These are phyloP conservation scores for Rutstroemia sydowiana DNA, from an alignment of 2,329 filamentous ascomycete genomes.

Conservation along the genomic window DNA sequence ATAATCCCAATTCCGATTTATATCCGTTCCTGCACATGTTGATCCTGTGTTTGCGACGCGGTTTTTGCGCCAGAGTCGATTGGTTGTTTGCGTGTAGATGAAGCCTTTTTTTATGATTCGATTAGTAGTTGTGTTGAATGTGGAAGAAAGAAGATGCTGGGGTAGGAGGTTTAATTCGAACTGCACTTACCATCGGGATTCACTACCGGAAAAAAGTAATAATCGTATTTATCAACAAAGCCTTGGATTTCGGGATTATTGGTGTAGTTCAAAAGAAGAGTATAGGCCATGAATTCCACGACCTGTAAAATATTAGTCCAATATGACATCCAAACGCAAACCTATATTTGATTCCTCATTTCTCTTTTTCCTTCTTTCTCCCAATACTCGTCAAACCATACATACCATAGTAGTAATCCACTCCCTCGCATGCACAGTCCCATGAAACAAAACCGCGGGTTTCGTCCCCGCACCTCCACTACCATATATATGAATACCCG, in stretches of 20 bases:
- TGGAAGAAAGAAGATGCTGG: no score
- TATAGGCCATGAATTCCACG: conserved; percentile 45
- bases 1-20: conserved; percentile 52
- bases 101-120: conserved; percentile 44
- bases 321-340: no score
- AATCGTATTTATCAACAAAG: conserved; percentile 56
- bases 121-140: no score
- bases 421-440: conserved; percentile 52
- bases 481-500: conserved; percentile 48
- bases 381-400: not conserved
- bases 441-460: conserved; percentile 48
- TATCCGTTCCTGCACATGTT: conserved; percentile 43
- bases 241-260: conserved; percentile 32
- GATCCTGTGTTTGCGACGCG: conserved; percentile 36
- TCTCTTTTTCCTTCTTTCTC: no score
- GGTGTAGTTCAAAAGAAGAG: conserved; percentile 41
- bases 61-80: conserved; percentile 58
- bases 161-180: no score
- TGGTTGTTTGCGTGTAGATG: conserved; percentile 46
- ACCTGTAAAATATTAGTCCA: conserved; percentile 12
- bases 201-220: conserved; percentile 56
- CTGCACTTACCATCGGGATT: conserved; percentile 49
- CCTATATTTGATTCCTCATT: no score
- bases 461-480: conserved; percentile 36
- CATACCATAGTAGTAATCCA: conserved; percentile 46